phyloP scores from a whole-genome alignment of 768 basidiomycete species.

The Cytidiella melzeri region DNA sequence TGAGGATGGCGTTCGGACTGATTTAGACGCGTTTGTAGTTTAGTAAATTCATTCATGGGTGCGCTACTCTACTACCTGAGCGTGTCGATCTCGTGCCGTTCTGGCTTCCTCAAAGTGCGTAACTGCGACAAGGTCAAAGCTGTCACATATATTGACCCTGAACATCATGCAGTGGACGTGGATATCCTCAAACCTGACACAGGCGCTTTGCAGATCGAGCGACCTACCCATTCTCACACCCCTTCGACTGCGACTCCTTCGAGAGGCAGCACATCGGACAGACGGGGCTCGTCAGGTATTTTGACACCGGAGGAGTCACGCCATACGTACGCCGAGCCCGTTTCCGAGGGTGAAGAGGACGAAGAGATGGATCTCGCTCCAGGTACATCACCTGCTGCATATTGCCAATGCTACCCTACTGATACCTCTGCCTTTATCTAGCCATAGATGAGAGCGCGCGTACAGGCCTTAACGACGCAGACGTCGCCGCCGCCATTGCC shows the following conservation, averaged over 20 bases:
- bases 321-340: constrained; percentile 70
- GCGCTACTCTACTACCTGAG: constrained; percentile 85
- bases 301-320: constrained; percentile 30
- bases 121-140: background rate
- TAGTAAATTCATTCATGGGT: constrained; percentile 95
- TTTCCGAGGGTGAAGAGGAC: constrained; percentile 94
- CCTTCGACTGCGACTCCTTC: constrained; percentile 30
- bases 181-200: constrained; percentile 93
- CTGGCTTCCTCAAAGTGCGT: constrained; percentile 92
- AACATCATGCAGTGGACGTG: constrained; percentile 66
- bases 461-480: constrained; percentile 64
- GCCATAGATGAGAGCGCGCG: constrained; percentile 76
- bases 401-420: background rate
- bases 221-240: constrained; percentile 43
- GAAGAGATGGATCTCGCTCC: constrained; percentile 62
- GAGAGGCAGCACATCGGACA: constrained; percentile 36
- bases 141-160: background rate
- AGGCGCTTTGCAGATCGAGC: constrained; percentile 59
- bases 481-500: constrained; percentile 80
- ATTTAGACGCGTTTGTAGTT: too few relatives aligned
- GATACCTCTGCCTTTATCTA: background rate
- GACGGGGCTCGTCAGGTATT: constrained; percentile 34
- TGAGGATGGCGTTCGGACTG: too few relatives aligned
- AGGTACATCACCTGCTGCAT: constrained; percentile 22
- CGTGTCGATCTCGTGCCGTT: constrained; percentile 96